phyloP scores from a whole-genome alignment of 306 rosid species.

The Casuarina cunninghamiana region DNA sequence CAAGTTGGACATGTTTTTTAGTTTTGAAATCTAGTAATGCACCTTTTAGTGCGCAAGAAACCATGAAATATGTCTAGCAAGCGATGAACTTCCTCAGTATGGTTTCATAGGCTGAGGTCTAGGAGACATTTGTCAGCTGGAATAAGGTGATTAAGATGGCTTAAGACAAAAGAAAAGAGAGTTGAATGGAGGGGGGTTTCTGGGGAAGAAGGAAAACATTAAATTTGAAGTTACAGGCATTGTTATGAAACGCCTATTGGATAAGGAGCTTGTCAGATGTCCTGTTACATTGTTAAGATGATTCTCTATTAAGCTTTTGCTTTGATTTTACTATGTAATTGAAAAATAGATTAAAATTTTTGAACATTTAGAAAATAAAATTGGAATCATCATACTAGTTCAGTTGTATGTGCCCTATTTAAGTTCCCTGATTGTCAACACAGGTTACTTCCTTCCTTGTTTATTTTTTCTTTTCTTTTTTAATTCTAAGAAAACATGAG shows the following conservation, averaged over 20 bases:
- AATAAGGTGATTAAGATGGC: conserved; percentile 7
- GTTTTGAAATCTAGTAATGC: neutral
- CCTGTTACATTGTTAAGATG: neutral
- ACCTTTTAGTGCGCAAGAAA: neutral
- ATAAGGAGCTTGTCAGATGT: neutral
- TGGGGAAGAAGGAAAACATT: conserved; percentile 3
- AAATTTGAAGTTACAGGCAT: conserved; percentile 10
- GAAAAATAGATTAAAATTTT: neutral
- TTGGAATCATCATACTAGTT: neutral
- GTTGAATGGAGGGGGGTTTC: neutral
- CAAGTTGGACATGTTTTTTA: neutral
- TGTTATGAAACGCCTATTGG: neutral
- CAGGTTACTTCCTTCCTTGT: neutral
- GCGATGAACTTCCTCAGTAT: neutral
- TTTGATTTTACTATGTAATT: neutral
- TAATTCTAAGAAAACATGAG: no score
- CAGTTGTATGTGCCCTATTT: neutral
- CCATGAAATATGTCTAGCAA: neutral
- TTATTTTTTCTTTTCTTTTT: neutral
- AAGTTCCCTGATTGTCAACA: neutral
- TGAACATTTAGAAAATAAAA: neutral
- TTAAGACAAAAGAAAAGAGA: neutral
- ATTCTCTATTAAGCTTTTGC: neutral
- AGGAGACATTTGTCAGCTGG: conserved; percentile 9
- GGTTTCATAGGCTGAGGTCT: neutral